Evolutionary conservation across 139 green algal species (phyloP), one percentile per base, ranked within the genome.

Genomic region (Haematococcus lacustris): DNA sequence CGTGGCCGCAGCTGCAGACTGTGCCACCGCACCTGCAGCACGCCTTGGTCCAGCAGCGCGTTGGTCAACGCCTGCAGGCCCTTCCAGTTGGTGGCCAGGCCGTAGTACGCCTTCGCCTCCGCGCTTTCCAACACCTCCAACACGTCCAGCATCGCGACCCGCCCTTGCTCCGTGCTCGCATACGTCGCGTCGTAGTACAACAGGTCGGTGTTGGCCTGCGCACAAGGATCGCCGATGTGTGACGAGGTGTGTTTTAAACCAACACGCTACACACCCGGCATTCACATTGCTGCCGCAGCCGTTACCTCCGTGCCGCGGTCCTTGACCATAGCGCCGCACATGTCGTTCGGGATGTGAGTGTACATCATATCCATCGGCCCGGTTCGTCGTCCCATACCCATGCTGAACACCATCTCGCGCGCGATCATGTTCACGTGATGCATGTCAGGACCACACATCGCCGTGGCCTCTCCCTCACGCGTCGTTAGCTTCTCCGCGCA

Each of bases 21-120:
- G n/a, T n/a, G n/a, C n/a, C n/a, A n/a, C 21, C 71, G 1, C 66
- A 82, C 81, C 76, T 81, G 76, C 39, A 87, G 67, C 33, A 84
- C 79, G 25, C 83, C 75, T 25, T 71, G 32, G 34, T 86, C 78
- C 43, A 89, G 71, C 65, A 89, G 83, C 39, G 76, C 78, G 37
- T 85, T 57, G 3, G 66, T 69, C 50, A 89, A 68, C 35, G 83
- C 83, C 67, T 86, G 38, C 38, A 96, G 71, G 61, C 91, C 78
- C 65, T 83, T 78, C 75, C 91, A 97, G 86, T 97, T 97, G 71
- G 84, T 76, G 23, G 83, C 89, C 62, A 97, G 81, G 2, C 86
- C 91, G 74, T 91, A 96, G 66, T 87, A 89, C 0, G 91, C 91
- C 84, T 97, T 97, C n/a, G 88, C 89, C 80, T 96, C 90, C 6